phyloP scores from a whole-genome alignment of 2,329 filamentous ascomycete genomes.

The Neocatenulostroma microsporum region DNA sequence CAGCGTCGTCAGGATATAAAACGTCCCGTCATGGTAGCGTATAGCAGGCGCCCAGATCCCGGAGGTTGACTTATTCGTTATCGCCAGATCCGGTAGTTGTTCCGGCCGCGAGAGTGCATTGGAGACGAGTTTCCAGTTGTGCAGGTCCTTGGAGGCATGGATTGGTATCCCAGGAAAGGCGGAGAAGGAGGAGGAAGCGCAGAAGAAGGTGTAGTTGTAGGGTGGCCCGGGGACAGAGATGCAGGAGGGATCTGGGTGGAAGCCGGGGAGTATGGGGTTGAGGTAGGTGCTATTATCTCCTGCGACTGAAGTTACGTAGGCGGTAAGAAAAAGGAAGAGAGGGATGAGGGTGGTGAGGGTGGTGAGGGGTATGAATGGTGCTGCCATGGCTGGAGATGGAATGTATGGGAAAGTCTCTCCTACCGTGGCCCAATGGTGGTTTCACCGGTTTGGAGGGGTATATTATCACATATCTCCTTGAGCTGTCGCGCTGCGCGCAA shows the following conservation, averaged over 20 bases:
- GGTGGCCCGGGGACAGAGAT: constrained; percentile 33
- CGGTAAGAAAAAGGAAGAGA: too few relatives aligned
- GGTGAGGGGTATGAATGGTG: too few relatives aligned
- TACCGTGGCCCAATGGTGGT: too few relatives aligned
- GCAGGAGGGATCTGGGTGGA: constrained; percentile 40
- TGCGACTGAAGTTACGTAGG: too few relatives aligned
- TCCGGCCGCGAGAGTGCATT: constrained; percentile 12
- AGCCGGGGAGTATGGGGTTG: constrained; percentile 43
- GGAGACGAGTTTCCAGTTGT: constrained; percentile 33
- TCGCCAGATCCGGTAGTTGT: constrained; percentile 17
- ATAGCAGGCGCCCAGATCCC: constrained; percentile 38
- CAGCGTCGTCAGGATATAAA: too few relatives aligned
- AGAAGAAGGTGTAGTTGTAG: constrained; percentile 35
- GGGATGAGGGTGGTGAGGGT: too few relatives aligned
- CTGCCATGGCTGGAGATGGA: too few relatives aligned
- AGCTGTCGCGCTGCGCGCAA: too few relatives aligned
- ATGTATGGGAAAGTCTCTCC: too few relatives aligned
- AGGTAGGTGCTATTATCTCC: too few relatives aligned
- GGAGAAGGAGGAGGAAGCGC: constrained; percentile 40
- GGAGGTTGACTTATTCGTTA: constrained; percentile 21
- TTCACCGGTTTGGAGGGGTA: too few relatives aligned
- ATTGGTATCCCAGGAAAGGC: constrained; percentile 41
- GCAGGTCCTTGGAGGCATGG: constrained; percentile 39
- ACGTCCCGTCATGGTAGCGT: constrained; percentile 33
- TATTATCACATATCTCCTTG: too few relatives aligned